phyloP scores from a whole-genome alignment of 2,329 filamentous ascomycete species.

The Aspergillus bombycis region DNA sequence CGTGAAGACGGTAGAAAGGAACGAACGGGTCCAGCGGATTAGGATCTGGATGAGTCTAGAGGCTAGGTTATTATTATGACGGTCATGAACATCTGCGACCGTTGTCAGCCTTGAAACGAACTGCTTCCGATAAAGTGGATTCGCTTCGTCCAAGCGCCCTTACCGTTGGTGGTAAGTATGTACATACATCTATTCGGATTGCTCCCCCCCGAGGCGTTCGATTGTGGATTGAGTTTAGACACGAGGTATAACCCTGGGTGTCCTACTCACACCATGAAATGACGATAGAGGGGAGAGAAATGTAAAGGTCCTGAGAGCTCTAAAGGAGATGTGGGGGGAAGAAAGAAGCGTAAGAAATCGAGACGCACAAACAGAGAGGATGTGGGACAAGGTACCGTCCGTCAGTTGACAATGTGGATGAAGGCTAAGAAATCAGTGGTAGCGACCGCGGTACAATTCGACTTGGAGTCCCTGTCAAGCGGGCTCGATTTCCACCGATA shows the following conservation, averaged over 20 bases:
- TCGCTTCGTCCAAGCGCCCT: slow-evolving; percentile 19
- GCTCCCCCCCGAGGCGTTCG: slow-evolving; percentile 13
- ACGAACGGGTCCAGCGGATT: background rate
- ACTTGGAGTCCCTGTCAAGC: slow-evolving; percentile 14
- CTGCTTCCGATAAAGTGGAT: slow-evolving; percentile 18
- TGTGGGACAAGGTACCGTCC: slow-evolving; percentile 3
- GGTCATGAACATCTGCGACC: slow-evolving; percentile 15
- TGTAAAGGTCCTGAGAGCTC: background rate
- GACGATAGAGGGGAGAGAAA: slow-evolving; percentile 1
- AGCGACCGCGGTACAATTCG: slow-evolving; percentile 19
- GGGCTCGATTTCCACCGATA: slow-evolving; percentile 8
- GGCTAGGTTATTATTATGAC: slow-evolving; percentile 5
- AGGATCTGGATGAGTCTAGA: slow-evolving; percentile 5
- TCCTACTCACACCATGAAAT: background rate
- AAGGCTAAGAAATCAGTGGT: slow-evolving; percentile 8
- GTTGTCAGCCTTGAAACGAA: slow-evolving; percentile 24
- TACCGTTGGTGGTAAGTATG: slow-evolving; percentile 17
- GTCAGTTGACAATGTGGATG: slow-evolving; percentile 7
- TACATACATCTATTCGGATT: slow-evolving; percentile 13
- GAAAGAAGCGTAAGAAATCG: background rate
- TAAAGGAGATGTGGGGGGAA: background rate
- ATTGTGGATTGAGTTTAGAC: slow-evolving; percentile 13
- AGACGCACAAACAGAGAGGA: slow-evolving; percentile 6
- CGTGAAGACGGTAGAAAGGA: slow-evolving; percentile 8
- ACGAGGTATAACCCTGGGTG: background rate